phyloP scores from a whole-genome alignment of 306 rosid genomes.

The Pachyrhizus erosus region DNA sequence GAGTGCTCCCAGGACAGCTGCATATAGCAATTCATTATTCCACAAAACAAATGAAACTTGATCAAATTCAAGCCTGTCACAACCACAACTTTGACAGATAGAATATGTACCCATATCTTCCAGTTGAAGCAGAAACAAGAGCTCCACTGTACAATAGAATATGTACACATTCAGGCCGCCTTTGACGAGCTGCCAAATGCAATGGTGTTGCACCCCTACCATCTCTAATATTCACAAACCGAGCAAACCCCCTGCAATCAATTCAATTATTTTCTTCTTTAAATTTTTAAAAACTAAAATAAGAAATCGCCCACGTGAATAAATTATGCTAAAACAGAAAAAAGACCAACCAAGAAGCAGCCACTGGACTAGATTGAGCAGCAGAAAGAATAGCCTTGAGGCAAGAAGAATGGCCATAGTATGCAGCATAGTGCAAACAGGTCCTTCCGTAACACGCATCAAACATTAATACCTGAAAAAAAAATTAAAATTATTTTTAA shows the following conservation, averaged over 20 bases:
- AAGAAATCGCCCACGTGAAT: conserved; percentile 22
- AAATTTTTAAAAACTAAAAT: neutral
- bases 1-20: conserved; percentile 93
- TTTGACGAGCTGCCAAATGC: conserved; percentile 92
- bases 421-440: conserved; percentile 92
- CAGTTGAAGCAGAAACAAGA: conserved; percentile 87
- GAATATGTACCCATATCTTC: conserved; percentile 75
- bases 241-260: conserved; percentile 80
- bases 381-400: conserved; percentile 81
- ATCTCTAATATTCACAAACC: conserved; percentile 96
- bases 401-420: conserved; percentile 89
- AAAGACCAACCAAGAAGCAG: conserved; percentile 85
- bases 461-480: conserved; percentile 82
- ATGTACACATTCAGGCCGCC: conserved; percentile 81
- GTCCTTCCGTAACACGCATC: conserved; percentile 88
- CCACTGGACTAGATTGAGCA: conserved; percentile 86
- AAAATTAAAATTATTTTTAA: neutral
- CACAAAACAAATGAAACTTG: conserved; percentile 33
- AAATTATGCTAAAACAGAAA: neutral
- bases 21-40: conserved; percentile 46
- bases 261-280: neutral
- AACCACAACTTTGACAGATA: neutral
- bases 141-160: conserved; percentile 85
- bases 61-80: conserved; percentile 12
- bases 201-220: conserved; percentile 91